Base-by-base conservation (phyloP, 225 moss, liverwort and hornwort genomes). In the Physcomitrium patens region DNA sequence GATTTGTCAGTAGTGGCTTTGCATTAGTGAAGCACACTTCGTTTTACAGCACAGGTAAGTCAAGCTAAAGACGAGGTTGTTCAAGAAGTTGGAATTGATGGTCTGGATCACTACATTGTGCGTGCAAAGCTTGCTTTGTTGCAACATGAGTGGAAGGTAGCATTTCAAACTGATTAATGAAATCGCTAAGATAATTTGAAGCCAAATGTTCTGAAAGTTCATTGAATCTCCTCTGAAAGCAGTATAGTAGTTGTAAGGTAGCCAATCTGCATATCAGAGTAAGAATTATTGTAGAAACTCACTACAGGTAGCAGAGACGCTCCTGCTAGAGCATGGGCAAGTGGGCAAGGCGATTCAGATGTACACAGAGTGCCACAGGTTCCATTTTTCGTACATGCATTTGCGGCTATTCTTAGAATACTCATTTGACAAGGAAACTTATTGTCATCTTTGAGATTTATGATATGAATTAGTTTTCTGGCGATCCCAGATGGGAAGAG, bases 61-160 rank as follows among this genome's bases (percentile, higher is more conserved):
- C 85, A 84, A 79, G 52, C 65, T 58, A 87, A 87, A 67, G 87
- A 89, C 20, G 75, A 83, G 60, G 80, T 86, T 52, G 69, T 63
- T 73, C 86, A 76, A 85, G 87, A 85, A 73, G 76, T 77, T 42
- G 92, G 87, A 60, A 83, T 80, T 22, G 91, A 87, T 55, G 84
- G 83, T 61, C 82, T 80, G 62, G 89, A 91, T 76, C 93, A 99
- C 79, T 94, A 87, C 67, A 80, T 89, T 61, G 90, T 99, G 69
- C 91, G 85, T 76, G 90, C 93, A 67, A 99, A 91, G 78, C 77
- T 94, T 61, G 93, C 94, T 47, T 84, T 94, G 64, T 86, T 99
- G 69, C 93, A 99, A 51, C 94, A 91, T 70, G 86, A 99, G 55
- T 99, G 97, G 97, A 93, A 94, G 94, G 97, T 99, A 63, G 37